Evolutionary conservation across 2,329 filamentous ascomycete genomes (phyloP).

Genomic region (Colletotrichum nymphaeae): DNA sequence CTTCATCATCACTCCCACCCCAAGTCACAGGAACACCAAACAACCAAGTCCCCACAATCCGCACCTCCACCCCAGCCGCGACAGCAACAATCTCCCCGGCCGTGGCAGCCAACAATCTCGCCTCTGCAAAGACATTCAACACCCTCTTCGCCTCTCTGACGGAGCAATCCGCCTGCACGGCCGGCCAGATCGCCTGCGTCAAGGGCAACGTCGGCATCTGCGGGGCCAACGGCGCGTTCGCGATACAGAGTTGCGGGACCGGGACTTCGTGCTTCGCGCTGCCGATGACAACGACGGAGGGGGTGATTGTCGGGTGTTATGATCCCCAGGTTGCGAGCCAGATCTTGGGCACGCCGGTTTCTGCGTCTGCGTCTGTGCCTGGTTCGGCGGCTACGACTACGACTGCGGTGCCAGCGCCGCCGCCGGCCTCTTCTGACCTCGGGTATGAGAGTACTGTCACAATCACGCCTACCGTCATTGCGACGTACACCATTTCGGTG

Average conservation of each 20-base stretch:
- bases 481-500: slow-evolving; percentile 30
- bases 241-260: slow-evolving; percentile 50
- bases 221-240: slow-evolving; percentile 51
- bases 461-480: slow-evolving; percentile 24
- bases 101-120: slow-evolving; percentile 58
- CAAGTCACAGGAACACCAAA: slow-evolving; percentile 49
- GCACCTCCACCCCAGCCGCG: slow-evolving; percentile 46
- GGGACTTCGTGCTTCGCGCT: slow-evolving; percentile 62
- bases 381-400: slow-evolving; percentile 11
- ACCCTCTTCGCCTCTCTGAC: slow-evolving; percentile 56
- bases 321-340: slow-evolving; percentile 51
- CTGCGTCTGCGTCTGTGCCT: slow-evolving; percentile 36
- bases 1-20: neutral
- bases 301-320: slow-evolving; percentile 62
- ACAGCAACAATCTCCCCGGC: slow-evolving; percentile 54
- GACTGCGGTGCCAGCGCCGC: neutral
- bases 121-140: slow-evolving; percentile 59
- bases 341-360: slow-evolving; percentile 51
- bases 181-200: slow-evolving; percentile 64
- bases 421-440: neutral
- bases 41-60: slow-evolving; percentile 54
- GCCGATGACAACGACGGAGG: slow-evolving; percentile 61
- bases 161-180: slow-evolving; percentile 57
- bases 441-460: slow-evolving; percentile 21
- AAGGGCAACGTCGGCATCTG: slow-evolving; percentile 61